These are phyloP conservation scores for Mytilinidion resinicola DNA, from an alignment of 495 filamentous ascomycete species.

Conservation along the genomic window DNA sequence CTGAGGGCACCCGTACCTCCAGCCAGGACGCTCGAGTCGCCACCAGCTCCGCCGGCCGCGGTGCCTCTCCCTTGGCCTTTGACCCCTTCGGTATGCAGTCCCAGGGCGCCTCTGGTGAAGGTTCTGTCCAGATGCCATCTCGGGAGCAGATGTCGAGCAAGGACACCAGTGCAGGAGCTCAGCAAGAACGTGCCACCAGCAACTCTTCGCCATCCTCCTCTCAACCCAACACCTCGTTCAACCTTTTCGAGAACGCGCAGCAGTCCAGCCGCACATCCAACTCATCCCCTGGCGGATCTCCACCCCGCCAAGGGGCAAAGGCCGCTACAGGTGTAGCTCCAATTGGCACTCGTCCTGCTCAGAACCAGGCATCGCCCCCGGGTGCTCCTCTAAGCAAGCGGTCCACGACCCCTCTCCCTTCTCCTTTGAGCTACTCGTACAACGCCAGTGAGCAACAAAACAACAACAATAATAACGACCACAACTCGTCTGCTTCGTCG, in stretches of 20 bases:
- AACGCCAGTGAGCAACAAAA: constrained; percentile 45
- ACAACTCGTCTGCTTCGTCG: constrained; percentile 55
- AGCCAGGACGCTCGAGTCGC: constrained; percentile 53
- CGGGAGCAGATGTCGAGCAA: constrained; percentile 31
- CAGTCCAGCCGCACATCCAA: constrained; percentile 80
- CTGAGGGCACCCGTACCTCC: constrained; percentile 35
- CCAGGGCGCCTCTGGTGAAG: constrained; percentile 37
- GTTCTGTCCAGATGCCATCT: constrained; percentile 38
- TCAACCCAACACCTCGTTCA: constrained; percentile 57
- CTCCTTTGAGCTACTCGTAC: constrained; percentile 78
- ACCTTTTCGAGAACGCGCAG: constrained; percentile 63
- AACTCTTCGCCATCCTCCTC: constrained; percentile 74
- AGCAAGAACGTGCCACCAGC: constrained; percentile 74
- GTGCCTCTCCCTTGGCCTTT: constrained; percentile 57
- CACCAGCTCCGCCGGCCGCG: constrained; percentile 38
- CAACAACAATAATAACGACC: constrained; percentile 46
- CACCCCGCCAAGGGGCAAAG: constrained; percentile 60
- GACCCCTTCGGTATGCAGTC: constrained; percentile 54
- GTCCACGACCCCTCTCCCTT: constrained; percentile 82
- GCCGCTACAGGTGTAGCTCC: constrained; percentile 65
- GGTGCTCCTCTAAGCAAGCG: constrained; percentile 76
- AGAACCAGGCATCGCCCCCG: constrained; percentile 43
- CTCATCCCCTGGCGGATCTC: constrained; percentile 85
- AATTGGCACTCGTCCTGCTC: constrained; percentile 81
- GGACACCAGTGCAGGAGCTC: constrained; percentile 43